A percentile compares a stretch with the other conserved stretches of the same genome.
Evolutionary conservation across 768 basidiomycete genomes (phyloP).

Genomic region (Psilocybe tampanensis): DNA sequence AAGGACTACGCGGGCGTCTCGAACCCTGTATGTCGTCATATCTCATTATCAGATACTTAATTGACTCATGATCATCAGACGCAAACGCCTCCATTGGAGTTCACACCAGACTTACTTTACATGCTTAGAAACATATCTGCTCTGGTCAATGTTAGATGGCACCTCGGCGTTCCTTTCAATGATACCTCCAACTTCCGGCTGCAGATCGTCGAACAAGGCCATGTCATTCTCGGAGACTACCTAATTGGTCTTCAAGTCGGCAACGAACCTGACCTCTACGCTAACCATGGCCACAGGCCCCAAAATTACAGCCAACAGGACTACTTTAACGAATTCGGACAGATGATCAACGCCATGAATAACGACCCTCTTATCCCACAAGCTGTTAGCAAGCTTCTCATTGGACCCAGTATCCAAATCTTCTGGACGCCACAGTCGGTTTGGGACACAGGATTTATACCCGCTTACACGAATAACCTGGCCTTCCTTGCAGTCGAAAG

Average conservation of each 20-base stretch:
- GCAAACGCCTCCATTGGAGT: slow-evolving; percentile 65
- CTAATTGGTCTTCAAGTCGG: slow-evolving; percentile 71
- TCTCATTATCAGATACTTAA: neutral
- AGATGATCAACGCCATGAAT: slow-evolving; percentile 44
- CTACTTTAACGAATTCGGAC: slow-evolving; percentile 56
- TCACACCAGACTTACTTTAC: slow-evolving; percentile 66
- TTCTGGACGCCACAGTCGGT: slow-evolving; percentile 54
- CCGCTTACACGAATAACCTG: slow-evolving; percentile 38
- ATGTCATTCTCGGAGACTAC: slow-evolving; percentile 63
- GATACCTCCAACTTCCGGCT: slow-evolving; percentile 57
- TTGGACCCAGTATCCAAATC: slow-evolving; percentile 55
- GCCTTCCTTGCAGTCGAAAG: slow-evolving; percentile 57
- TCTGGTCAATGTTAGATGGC: slow-evolving; percentile 67
- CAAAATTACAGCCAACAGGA: slow-evolving; percentile 38
- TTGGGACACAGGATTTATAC: slow-evolving; percentile 57
- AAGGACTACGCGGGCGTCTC: slow-evolving; percentile 39
- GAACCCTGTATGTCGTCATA: slow-evolving; percentile 38
- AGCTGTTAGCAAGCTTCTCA: slow-evolving; percentile 43
- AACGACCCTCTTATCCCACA: slow-evolving; percentile 31
- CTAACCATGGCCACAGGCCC: slow-evolving; percentile 38
- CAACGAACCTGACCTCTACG: slow-evolving; percentile 66
- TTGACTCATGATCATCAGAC: slow-evolving; percentile 54
- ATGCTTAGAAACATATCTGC: slow-evolving; percentile 63
- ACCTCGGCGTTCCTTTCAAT: slow-evolving; percentile 70
- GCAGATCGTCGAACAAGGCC: slow-evolving; percentile 59